Evolutionary conservation across 1,284 basidiomycete species (phyloP).

Genomic region (Pseudozyma sp.): DNA sequence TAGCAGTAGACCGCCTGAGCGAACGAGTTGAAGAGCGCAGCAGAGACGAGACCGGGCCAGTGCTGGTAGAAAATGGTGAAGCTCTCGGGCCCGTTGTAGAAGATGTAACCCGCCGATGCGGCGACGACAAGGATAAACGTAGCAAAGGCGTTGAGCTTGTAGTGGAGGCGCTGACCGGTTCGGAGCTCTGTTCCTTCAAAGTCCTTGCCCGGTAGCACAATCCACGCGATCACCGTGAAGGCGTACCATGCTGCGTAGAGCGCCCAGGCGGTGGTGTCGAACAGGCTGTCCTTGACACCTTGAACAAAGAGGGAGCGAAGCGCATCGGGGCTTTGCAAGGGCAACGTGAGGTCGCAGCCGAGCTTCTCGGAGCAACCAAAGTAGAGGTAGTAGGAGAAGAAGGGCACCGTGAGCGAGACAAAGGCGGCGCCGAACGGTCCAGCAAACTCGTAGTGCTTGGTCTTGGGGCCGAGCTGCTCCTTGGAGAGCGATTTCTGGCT

Average conservation of each 20-base stretch:
- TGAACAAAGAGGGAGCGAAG: conserved; percentile 32
- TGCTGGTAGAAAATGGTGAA: conserved; percentile 93
- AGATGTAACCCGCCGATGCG: conserved; percentile 78
- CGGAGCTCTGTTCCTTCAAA: conserved; percentile 83
- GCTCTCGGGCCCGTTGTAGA: conserved; percentile 78
- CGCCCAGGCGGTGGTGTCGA: conserved; percentile 80
- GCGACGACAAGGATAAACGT: conserved; percentile 75
- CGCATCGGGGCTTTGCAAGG: conserved; percentile 40
- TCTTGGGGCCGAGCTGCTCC: conserved; percentile 70
- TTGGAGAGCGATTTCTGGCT: conserved; percentile 43
- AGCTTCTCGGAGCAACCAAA: conserved; percentile 82
- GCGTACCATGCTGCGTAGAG: conserved; percentile 91
- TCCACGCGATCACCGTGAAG: conserved; percentile 86
- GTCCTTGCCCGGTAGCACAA: conserved; percentile 85
- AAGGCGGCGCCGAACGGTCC: conserved; percentile 83
- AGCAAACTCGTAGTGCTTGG: conserved; percentile 81
- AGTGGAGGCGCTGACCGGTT: conserved; percentile 80
- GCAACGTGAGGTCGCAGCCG: conserved; percentile 58
- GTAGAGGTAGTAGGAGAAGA: conserved; percentile 82
- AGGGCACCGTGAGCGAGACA: conserved; percentile 80
- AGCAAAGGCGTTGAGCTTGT: conserved; percentile 95
- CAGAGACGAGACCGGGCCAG: conserved; percentile 89
- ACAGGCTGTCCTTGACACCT: conserved; percentile 71
- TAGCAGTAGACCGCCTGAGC: conserved; percentile 78
- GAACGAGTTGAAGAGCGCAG: conserved; percentile 82